These are phyloP conservation scores for Solanum pimpinellifolium DNA, from an alignment of 257 asterid species.

Conservation along the genomic window DNA sequence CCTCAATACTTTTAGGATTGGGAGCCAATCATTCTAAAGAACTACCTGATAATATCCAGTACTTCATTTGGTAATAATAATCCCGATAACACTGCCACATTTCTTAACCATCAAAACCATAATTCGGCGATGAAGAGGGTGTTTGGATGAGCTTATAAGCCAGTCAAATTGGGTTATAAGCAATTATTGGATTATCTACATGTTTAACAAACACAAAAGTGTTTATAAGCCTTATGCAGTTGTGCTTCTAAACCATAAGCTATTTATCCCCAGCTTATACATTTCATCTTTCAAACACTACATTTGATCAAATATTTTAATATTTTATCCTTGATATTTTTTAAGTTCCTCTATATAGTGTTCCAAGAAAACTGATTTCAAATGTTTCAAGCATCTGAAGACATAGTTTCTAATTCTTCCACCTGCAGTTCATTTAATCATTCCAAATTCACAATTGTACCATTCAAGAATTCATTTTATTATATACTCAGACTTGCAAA, in stretches of 20 bases:
- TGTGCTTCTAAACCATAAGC: not conserved
- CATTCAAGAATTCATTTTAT: not conserved
- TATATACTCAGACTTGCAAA: not conserved
- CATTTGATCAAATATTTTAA: not conserved
- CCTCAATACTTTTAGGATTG: not conserved
- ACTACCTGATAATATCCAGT: not conserved
- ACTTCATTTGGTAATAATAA: not conserved
- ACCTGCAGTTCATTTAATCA: not conserved
- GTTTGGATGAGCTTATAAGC: not conserved
- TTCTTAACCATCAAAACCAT: not conserved
- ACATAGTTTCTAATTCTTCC: not conserved
- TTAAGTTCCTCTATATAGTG: not conserved
- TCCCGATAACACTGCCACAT: not conserved
- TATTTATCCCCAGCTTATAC: not conserved
- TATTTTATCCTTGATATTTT: not conserved
- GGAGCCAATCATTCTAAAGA: not conserved
- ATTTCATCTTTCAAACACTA: not conserved
- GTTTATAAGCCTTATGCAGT: not conserved
- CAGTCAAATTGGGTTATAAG: not conserved
- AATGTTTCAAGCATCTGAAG: not conserved
- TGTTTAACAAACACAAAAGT: not conserved
- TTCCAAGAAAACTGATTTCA: not conserved
- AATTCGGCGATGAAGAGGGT: not conserved
- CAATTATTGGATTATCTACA: not conserved
- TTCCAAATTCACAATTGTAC: not conserved